A percentile compares a stretch with the other conserved stretches of the same genome.
Conservation (phyloP, 257 asterid species). For the Solanum chmielewskii region DNA sequence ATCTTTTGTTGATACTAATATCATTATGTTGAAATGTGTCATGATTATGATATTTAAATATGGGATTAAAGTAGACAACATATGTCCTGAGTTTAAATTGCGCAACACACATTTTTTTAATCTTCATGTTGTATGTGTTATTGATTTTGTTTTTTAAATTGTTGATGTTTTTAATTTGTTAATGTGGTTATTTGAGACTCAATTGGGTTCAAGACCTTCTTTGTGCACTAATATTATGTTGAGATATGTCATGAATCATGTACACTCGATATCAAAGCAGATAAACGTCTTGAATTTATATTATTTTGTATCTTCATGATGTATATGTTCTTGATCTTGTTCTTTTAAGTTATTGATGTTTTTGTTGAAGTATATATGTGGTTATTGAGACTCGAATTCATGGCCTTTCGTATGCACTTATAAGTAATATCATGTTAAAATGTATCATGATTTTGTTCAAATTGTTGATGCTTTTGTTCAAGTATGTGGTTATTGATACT, state of each 20-base stretch:
- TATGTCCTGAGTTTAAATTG: too few species aligned
- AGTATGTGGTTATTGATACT: not conserved
- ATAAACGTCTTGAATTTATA: accelerated
- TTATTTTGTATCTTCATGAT: too few species aligned
- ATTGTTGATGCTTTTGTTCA: not conserved
- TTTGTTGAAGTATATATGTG: not conserved
- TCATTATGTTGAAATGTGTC: not conserved
- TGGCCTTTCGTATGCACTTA: too few species aligned
- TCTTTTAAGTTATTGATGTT: not conserved
- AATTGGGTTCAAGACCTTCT: too few species aligned
- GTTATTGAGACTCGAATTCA: not conserved
- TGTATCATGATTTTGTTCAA: not conserved
- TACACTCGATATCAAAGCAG: too few species aligned
- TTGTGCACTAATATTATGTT: not conserved
- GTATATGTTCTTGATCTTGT: too few species aligned
- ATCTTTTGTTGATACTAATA: not conserved
- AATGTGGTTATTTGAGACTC: not conserved
- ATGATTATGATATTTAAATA: accelerated
- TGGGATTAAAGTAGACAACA: not conserved
- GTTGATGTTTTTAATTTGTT: too few species aligned
- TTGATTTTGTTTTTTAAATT: not conserved
- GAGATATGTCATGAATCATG: not conserved
- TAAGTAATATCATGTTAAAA: not conserved
- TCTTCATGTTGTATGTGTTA: not conserved
- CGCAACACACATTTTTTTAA: accelerated